A percentile compares a stretch with the other conserved stretches of the same genome.
These are phyloP conservation scores for Amanita polypyramis DNA, from an alignment of 768 basidiomycete species.

Conservation along the genomic window DNA sequence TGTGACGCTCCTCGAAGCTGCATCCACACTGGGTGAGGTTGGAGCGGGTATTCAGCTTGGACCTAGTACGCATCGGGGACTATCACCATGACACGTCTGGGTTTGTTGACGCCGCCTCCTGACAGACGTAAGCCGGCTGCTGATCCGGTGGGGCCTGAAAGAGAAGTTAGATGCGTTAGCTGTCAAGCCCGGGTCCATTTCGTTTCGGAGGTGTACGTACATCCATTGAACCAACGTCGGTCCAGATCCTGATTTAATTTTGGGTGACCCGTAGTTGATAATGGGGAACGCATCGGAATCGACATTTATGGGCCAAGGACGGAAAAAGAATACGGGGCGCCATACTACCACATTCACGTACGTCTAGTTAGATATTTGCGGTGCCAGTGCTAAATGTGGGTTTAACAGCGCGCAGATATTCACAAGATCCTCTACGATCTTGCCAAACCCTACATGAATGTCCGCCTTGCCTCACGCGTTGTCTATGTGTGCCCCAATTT, in stretches of 20 bases:
- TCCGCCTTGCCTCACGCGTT: conserved; percentile 26
- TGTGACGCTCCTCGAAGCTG: conserved; percentile 36
- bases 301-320: conserved; percentile 18
- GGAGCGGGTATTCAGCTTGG: conserved; percentile 43
- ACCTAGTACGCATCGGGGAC: conserved; percentile 17
- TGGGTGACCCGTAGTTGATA: conserved; percentile 20
- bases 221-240: no score
- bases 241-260: no score
- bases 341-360: conserved; percentile 26
- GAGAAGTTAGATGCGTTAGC: conserved; percentile 25
- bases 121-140: conserved; percentile 24
- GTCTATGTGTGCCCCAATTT: conserved; percentile 13
- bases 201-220: conserved; percentile 30
- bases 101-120: no score
- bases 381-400: no score
- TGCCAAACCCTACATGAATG: conserved; percentile 24
- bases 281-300: conserved; percentile 21
- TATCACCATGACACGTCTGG: conserved; percentile 14
- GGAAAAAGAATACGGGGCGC: conserved; percentile 20
- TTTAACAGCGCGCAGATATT: conserved; percentile 38
- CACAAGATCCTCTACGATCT: conserved; percentile 26
- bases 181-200: conserved; percentile 28
- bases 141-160: conserved; percentile 41
- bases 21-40: conserved; percentile 28
- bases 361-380: conserved; percentile 1